Conservation (phyloP, 2,329 filamentous ascomycete genomes). For the Hypoxylon sp. region DNA sequence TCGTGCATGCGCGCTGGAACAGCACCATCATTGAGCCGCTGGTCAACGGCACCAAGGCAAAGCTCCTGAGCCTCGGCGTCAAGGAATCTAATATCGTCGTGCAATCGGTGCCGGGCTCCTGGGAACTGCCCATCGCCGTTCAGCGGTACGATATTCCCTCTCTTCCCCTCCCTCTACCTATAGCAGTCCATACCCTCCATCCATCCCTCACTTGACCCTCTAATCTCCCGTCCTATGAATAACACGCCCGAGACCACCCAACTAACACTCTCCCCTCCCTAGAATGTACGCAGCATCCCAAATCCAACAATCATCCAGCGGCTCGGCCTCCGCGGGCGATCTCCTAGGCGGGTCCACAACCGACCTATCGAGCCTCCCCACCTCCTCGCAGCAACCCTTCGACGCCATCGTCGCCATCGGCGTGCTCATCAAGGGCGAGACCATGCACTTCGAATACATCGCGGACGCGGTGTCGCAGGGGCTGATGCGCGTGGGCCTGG, state of each 20-base stretch:
- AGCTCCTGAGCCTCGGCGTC: constrained; percentile 83
- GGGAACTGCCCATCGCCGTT: constrained; percentile 92
- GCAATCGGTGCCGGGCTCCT: constrained; percentile 91
- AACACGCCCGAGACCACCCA: constrained; percentile 3
- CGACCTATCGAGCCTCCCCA: constrained; percentile 70
- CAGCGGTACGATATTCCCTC: constrained; percentile 72
- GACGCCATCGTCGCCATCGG: constrained; percentile 96
- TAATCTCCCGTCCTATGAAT: background rate
- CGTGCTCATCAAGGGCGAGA: constrained; percentile 97
- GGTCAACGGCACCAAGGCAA: constrained; percentile 82
- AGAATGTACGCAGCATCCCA: constrained; percentile 89
- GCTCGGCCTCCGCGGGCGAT: constrained; percentile 78
- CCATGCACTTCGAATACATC: constrained; percentile 99
- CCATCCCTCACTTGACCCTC: background rate
- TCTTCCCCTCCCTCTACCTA: constrained; percentile 9
- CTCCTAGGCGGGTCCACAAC: constrained; percentile 77
- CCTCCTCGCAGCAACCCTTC: constrained; percentile 71
- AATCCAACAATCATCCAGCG: constrained; percentile 78
- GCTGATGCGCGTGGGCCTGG: constrained; percentile 93
- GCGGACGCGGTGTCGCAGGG: constrained; percentile 90
- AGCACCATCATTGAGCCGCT: constrained; percentile 86
- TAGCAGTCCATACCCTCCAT: background rate
- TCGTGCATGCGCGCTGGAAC: constrained; percentile 98
- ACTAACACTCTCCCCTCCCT: constrained; percentile 28
- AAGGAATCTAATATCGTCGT: constrained; percentile 88